These are phyloP conservation scores for Reutealis trisperma DNA, from an alignment of 345 rosid species.

Conservation along the genomic window DNA sequence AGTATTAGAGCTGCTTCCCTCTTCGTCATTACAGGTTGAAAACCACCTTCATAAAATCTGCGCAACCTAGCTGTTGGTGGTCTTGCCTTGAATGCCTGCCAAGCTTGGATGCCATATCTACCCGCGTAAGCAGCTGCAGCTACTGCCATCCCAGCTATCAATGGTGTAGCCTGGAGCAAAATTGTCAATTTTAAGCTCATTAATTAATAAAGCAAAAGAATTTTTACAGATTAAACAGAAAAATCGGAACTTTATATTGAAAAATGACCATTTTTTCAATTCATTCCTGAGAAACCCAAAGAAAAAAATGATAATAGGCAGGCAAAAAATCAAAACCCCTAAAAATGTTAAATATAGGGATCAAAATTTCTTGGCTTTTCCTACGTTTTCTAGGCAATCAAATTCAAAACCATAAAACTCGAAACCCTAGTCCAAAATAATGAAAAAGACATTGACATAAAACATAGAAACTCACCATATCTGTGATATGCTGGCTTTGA, in stretches of 20 bases:
- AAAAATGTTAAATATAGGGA: background rate
- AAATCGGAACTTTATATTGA: background rate
- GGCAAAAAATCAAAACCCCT: background rate
- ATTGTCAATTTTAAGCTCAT: constrained; percentile 1
- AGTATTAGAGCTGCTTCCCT: constrained; percentile 53
- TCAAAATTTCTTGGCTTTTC: background rate
- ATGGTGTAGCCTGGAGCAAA: constrained; percentile 42
- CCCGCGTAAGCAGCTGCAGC: constrained; percentile 71
- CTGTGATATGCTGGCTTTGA: background rate
- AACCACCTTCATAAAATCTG: constrained; percentile 48
- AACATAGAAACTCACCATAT: constrained; percentile 1
- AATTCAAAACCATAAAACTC: background rate
- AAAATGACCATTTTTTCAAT: background rate
- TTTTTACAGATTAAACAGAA: background rate
- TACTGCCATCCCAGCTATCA: constrained; percentile 53
- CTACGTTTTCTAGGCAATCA: background rate
- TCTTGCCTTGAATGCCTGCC: constrained; percentile 62
- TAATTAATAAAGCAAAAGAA: background rate
- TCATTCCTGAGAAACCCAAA: background rate
- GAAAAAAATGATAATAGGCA: background rate
- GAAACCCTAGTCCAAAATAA: background rate
- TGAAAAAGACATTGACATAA: background rate
- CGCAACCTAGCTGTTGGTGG: constrained; percentile 35
- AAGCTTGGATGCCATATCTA: constrained; percentile 54
- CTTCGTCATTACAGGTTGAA: constrained; percentile 41